Evolutionary conservation across 345 rosid genomes (phyloP), one percentile per base, ranked within the genome.

Genomic region (Nephelium lappaceum): DNA sequence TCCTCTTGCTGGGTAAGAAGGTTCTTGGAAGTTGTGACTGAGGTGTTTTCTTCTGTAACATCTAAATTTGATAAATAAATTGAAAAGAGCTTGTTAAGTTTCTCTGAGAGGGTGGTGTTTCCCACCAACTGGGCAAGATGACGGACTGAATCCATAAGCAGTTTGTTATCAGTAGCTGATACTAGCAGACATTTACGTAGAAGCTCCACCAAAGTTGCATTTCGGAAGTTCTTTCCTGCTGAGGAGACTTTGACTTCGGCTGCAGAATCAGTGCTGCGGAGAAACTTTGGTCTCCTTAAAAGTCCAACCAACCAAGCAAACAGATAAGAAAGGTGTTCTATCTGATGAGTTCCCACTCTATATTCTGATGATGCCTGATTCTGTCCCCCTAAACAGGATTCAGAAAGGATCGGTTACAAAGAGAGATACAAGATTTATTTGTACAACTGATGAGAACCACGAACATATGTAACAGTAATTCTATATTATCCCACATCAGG

Each of bases 221-320:
- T 85, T 27, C 89, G 79, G 8, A 81, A 55, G 67, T 79, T 83
- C 71, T 51, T 77, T 81, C 80, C 83, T 38, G 76, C 61, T 9
- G 77, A 41, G 76, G 84, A 71, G 71, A 79, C 82, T 78, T 82
- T 70, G 57, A 66, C 64, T 41, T 84, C 83, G 65, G 80, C 73
- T 31, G 79, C 61, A 49, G 89, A 69, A 81, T 75, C 71, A 71
- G 83, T 85, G 39, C 73, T 43, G 51, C 39, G 51, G 43, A 80
- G 72, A 77, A 80, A 83, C 81, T 90, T 88, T 71, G 86, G 80
- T 73, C 73, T 85, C 85, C 81, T 79, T 75, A 90, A 80, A 75
- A 81, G 89, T 77, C 83, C 82, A 77, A 91, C 90, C 51, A 94
- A 90, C 95, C 97, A 93, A 39, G 88, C 82, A 86, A 93, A 89